Percentiles rank a stretch among this genome's conserved stretches.
These are phyloP conservation scores for Metarhizium anisopliae DNA, from an alignment of 2,329 filamentous ascomycete species.

Conservation along the genomic window DNA sequence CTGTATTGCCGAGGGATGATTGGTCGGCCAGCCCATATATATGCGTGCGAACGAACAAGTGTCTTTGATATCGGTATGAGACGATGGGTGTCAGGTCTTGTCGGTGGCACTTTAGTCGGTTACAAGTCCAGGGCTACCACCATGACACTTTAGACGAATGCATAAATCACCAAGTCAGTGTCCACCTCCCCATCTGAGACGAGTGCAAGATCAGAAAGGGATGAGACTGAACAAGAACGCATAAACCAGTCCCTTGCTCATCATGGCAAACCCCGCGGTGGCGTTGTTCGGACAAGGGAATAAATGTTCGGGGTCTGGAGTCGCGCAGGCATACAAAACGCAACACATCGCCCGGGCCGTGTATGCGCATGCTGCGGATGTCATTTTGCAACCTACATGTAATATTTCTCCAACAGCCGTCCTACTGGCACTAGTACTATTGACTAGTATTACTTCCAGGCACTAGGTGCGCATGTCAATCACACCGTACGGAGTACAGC, in stretches of 20 bases:
- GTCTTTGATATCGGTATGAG: background rate
- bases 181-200: background rate
- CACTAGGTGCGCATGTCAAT: too few species aligned
- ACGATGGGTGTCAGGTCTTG: constrained; percentile 2
- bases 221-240: background rate
- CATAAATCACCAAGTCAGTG: background rate
- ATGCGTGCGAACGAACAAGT: background rate
- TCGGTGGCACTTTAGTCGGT: background rate
- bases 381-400: too few species aligned
- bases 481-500: too few species aligned
- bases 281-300: background rate
- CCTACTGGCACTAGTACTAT: too few species aligned
- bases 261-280: background rate
- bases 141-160: background rate
- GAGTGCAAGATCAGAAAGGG: background rate
- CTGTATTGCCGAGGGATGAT: background rate
- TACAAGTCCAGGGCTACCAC: background rate
- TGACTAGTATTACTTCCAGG: too few species aligned
- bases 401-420: too few species aligned
- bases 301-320: too few species aligned
- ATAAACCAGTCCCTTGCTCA: background rate
- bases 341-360: background rate
- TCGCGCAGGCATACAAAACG: constrained; percentile 1
- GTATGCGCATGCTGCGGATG: too few species aligned
- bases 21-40: background rate